These are phyloP conservation scores for Pichia cephalocereana DNA, from an alignment of 805 yeast genomes.

Conservation along the genomic window DNA sequence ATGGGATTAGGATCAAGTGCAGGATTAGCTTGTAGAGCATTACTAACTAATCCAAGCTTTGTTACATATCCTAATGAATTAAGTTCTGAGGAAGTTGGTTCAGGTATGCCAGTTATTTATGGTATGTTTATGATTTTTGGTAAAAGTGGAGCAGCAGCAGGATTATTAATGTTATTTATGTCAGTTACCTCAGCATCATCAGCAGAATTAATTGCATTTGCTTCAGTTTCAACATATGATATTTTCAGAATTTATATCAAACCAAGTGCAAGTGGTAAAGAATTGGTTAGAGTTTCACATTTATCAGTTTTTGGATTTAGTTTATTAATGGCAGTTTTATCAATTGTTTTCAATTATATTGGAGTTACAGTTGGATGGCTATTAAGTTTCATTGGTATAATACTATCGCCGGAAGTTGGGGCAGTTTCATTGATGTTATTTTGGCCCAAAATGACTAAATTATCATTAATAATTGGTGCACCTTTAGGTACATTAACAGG, in stretches of 20 bases:
- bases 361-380: conserved; percentile 36
- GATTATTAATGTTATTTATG: conserved; percentile 32
- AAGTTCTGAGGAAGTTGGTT: conserved; percentile 29
- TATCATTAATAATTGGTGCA: conserved; percentile 28
- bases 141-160: conserved; percentile 33
- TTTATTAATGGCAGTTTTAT: conserved; percentile 29
- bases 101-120: conserved; percentile 30
- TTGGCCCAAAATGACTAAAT: conserved; percentile 25
- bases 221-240: conserved; percentile 32
- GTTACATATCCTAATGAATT: conserved; percentile 34
- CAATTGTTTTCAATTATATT: conserved; percentile 32
- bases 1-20: conserved; percentile 35
- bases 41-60: conserved; percentile 25
- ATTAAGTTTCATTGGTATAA: conserved; percentile 31
- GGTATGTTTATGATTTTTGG: conserved; percentile 29
- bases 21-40: conserved; percentile 30
- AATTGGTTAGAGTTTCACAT: conserved; percentile 29
- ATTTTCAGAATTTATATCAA: conserved; percentile 31
- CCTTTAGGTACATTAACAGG: conserved; percentile 46
- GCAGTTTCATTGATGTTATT: conserved; percentile 29
- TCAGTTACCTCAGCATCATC: conserved; percentile 35
- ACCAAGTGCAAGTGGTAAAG: conserved; percentile 30
- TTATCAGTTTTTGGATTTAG: conserved; percentile 33
- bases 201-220: conserved; percentile 34
- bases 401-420: conserved; percentile 29